phyloP scores from a whole-genome alignment of 371 early-diverging fungal species.

The Apophysomyces elegans region DNA sequence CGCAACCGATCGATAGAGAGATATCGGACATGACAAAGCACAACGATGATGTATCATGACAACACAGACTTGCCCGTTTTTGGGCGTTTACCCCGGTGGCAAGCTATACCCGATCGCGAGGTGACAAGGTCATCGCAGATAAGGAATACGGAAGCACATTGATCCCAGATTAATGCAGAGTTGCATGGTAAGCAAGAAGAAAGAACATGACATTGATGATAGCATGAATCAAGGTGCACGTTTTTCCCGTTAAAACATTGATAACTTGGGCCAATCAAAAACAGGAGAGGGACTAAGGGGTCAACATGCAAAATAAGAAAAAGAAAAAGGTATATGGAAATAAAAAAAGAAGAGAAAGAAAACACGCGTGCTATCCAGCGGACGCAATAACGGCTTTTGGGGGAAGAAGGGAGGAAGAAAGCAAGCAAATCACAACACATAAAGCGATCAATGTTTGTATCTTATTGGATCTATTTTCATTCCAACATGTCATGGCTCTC shows the following conservation, averaged over 20 bases:
- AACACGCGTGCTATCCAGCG: background rate
- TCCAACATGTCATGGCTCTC: slow-evolving; percentile 6
- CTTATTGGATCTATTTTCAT: background rate
- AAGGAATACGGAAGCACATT: no score
- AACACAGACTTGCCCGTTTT: no score
- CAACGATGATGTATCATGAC: no score
- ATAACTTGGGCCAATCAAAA: background rate
- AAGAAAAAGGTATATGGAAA: background rate
- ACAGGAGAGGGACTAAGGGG: background rate
- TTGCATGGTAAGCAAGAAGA: background rate
- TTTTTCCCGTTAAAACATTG: slow-evolving; percentile 5
- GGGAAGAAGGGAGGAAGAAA: background rate
- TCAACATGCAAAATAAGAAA: slow-evolving; percentile 3
- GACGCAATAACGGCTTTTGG: background rate
- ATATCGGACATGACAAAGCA: no score
- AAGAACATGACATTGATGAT: background rate
- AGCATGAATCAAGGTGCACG: background rate
- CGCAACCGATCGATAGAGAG: no score
- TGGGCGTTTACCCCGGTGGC: no score
- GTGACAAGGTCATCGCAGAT: no score
- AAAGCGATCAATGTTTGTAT: background rate
- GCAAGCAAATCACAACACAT: background rate
- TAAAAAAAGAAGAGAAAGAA: background rate
- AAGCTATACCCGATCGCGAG: no score
- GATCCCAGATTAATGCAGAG: background rate